Percentiles rank a stretch among this genome's conserved stretches.
phyloP scores from a whole-genome alignment of 2,329 filamentous ascomycete genomes.

The Fusarium oxysporum region DNA sequence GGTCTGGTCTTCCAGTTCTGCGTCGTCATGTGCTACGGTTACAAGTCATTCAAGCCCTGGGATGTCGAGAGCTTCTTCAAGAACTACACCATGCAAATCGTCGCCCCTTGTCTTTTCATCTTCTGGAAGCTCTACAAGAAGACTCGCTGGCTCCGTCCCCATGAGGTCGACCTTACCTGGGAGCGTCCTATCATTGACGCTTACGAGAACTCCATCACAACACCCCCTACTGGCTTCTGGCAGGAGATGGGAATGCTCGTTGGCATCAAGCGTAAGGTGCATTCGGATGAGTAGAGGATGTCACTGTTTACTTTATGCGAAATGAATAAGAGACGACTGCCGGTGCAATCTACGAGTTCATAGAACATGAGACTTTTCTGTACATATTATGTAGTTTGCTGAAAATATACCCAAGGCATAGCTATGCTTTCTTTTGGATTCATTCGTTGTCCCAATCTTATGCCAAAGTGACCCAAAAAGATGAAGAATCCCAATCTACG shows the following conservation, averaged over 20 bases:
- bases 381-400: slow-evolving; percentile 17
- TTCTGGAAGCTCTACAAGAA: slow-evolving; percentile 73
- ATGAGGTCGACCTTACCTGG: slow-evolving; percentile 70
- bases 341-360: slow-evolving; percentile 21
- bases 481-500: background rate
- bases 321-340: slow-evolving; percentile 8
- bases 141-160: slow-evolving; percentile 64
- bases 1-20: slow-evolving; percentile 56
- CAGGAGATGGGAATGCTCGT: slow-evolving; percentile 57
- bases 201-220: slow-evolving; percentile 64
- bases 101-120: slow-evolving; percentile 65
- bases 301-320: background rate
- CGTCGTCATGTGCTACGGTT: slow-evolving; percentile 66
- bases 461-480: background rate
- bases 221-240: slow-evolving; percentile 66
- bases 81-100: slow-evolving; percentile 68
- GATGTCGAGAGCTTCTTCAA: slow-evolving; percentile 59
- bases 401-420: slow-evolving; percentile 44
- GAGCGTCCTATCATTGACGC: slow-evolving; percentile 69
- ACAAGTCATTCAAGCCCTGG: slow-evolving; percentile 64
- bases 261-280: slow-evolving; percentile 26
- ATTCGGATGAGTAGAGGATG: slow-evolving; percentile 8
- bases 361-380: slow-evolving; percentile 27
- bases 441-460: background rate
- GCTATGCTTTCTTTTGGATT: slow-evolving; percentile 18